phyloP scores from a whole-genome alignment of 2,329 filamentous ascomycete species.

The Exophiala viscosa region DNA sequence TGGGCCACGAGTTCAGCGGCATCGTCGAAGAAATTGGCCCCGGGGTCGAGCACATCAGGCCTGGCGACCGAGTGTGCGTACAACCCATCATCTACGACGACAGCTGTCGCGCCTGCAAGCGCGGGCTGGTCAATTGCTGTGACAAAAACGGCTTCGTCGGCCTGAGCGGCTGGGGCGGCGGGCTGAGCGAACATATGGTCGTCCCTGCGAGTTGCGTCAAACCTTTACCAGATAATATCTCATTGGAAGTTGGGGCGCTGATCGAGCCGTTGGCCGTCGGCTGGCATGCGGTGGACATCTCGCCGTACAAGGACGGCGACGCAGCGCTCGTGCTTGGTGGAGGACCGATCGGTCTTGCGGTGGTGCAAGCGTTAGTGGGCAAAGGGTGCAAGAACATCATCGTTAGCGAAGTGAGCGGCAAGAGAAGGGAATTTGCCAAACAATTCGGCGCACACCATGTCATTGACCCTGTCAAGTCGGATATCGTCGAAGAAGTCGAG shows the following conservation, averaged over 20 bases:
- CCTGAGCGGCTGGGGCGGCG: constrained; percentile 50
- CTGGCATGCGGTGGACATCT: constrained; percentile 54
- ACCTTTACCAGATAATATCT: constrained; percentile 50
- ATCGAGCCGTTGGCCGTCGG: constrained; percentile 55
- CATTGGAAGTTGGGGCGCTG: constrained; percentile 51
- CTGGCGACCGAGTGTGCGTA: constrained; percentile 48
- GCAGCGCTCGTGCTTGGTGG: constrained; percentile 50
- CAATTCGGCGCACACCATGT: constrained; percentile 51
- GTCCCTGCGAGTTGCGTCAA: constrained; percentile 46
- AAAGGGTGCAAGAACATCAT: constrained; percentile 47
- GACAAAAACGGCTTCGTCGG: constrained; percentile 54
- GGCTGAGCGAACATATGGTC: constrained; percentile 50
- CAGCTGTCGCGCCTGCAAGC: constrained; percentile 50
- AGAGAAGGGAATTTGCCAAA: constrained; percentile 48
- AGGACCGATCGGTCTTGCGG: constrained; percentile 52
- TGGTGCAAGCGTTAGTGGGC: constrained; percentile 46
- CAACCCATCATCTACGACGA: constrained; percentile 56
- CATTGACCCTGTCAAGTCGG: constrained; percentile 49
- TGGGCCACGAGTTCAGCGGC: constrained; percentile 54
- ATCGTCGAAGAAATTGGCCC: constrained; percentile 51
- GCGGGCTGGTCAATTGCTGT: constrained; percentile 54
- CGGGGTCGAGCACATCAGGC: constrained; percentile 47
- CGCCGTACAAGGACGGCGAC: constrained; percentile 44
- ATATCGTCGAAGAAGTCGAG: constrained; percentile 42
- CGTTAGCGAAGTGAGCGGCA: constrained; percentile 49